Percentiles rank a stretch among this genome's conserved stretches.
Conservation (phyloP, 2,329 filamentous ascomycete species). For the Cercospora sp. region DNA sequence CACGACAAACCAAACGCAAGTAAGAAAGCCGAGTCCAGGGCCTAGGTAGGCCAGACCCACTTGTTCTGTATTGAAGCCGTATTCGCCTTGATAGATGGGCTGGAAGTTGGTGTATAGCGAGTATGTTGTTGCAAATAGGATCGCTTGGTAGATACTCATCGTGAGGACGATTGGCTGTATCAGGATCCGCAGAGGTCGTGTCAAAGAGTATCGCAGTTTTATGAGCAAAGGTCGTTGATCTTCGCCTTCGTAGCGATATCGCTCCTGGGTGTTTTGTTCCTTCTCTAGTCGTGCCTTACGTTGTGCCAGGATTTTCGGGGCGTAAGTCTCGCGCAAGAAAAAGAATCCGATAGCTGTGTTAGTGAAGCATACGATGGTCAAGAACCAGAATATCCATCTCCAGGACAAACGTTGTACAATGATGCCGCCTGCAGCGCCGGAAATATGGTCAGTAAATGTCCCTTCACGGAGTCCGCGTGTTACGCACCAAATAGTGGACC, state of each 20-base stretch:
- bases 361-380: slow-evolving; percentile 45
- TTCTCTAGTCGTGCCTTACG: slow-evolving; percentile 41
- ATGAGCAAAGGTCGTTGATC: slow-evolving; percentile 41
- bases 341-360: slow-evolving; percentile 47
- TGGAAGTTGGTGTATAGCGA: slow-evolving; percentile 52
- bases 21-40: slow-evolving; percentile 47
- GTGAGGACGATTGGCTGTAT: slow-evolving; percentile 49
- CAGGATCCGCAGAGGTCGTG: slow-evolving; percentile 46
- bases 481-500: slow-evolving; percentile 45
- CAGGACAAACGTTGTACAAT: slow-evolving; percentile 49
- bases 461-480: too few species aligned
- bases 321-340: slow-evolving; percentile 49
- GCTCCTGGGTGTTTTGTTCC: slow-evolving; percentile 39
- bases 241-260: slow-evolving; percentile 47
- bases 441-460: not conserved
- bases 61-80: slow-evolving; percentile 49
- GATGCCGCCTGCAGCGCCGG: slow-evolving; percentile 34
- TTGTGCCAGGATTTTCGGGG: slow-evolving; percentile 43
- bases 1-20: slow-evolving; percentile 49
- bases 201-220: slow-evolving; percentile 43
- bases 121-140: slow-evolving; percentile 52
- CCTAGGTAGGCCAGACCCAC: slow-evolving; percentile 50
- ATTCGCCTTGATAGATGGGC: slow-evolving; percentile 46
- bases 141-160: slow-evolving; percentile 50
- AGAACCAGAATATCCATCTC: slow-evolving; percentile 53